Evolutionary conservation across 2,329 filamentous ascomycete species (phyloP), one percentile per base, ranked within the genome.

Genomic region (Chrysoporthe deuterocubensis): DNA sequence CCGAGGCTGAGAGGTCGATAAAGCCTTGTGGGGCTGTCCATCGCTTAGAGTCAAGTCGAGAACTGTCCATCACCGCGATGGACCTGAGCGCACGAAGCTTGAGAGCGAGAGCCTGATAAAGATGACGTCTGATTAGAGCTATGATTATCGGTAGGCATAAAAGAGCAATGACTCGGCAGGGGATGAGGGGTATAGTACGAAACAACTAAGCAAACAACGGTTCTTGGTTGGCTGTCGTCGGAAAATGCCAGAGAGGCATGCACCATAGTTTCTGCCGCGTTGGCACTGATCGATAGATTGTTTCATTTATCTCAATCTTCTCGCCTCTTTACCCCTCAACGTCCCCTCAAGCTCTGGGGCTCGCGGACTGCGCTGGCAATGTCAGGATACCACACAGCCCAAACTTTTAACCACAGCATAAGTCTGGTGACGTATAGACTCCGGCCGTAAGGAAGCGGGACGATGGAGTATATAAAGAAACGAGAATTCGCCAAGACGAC

Each of bases 201-300:
- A 48, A 34, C 21, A 37, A 14, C 5, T n/a, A 18, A 61, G 21
- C 43, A 42, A n/a, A 40, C 32, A 37, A 14, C 37, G 7, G 16
- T 6, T 16, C 50, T 59, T 59, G 61, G 50, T 67, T 14, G 37
- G 44, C 54, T 54, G 50, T 18, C 1, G 50, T 61, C 18, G 13
- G 26, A 9, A 52, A 4, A 18, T 8, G 21, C 37, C 52, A 50
- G 59, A 43, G 7, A 43, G 48, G 42, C 52, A 67, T 26, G 18
- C 26, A 16, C 32, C 32, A 44, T n/a, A 32, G 32, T 13, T 13
- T 26, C 60, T 54, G 43, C 44, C 50, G 52, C 18, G 18, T 52
- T 42, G n/a, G 44, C 44, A 67, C 40, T 64, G 44, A 13, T 34
- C 34, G 48, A 58, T 60, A 64, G 42, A 67, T 64, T 64, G 60